phyloP scores from a whole-genome alignment of 208 protist genomes.

The Plasmodiophora brassicae region DNA sequence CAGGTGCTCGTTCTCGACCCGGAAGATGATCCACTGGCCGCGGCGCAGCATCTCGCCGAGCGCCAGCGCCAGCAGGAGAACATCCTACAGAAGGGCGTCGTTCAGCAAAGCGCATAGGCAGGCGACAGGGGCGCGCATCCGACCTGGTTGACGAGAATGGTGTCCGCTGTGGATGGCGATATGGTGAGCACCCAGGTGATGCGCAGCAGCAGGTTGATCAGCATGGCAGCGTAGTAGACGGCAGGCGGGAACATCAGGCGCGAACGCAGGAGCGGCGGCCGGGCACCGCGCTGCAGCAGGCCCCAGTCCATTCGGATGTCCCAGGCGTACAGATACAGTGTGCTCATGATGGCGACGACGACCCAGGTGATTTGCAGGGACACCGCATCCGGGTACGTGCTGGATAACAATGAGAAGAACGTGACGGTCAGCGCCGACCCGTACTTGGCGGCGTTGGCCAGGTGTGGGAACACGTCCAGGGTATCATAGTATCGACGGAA shows the following conservation, averaged over 20 bases:
- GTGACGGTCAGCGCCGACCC: background rate
- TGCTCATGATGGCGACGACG: background rate
- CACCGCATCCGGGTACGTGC: background rate
- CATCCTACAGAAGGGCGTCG: too few species aligned
- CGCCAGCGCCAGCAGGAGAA: background rate
- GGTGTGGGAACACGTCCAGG: background rate
- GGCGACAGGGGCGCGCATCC: too few species aligned
- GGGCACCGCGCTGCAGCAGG: background rate
- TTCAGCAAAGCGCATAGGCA: too few species aligned
- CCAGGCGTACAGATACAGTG: background rate
- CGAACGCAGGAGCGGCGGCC: background rate
- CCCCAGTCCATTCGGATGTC: slow-evolving; percentile 36
- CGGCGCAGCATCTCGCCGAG: background rate
- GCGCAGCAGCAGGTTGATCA: slow-evolving; percentile 19
- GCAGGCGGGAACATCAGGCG: background rate
- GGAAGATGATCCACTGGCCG: slow-evolving; percentile 22
- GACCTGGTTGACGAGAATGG: slow-evolving; percentile 21
- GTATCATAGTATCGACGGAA: background rate
- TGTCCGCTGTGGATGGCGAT: background rate
- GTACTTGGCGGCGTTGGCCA: slow-evolving; percentile 7
- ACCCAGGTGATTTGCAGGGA: background rate
- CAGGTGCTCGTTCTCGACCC: slow-evolving; percentile 35
- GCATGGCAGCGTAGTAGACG: slow-evolving; percentile 3
- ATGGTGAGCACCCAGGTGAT: slow-evolving; percentile 30
- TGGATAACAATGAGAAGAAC: background rate